phyloP scores from a whole-genome alignment of 2,329 filamentous ascomycete genomes.

The Ophiosphaerella narmari region DNA sequence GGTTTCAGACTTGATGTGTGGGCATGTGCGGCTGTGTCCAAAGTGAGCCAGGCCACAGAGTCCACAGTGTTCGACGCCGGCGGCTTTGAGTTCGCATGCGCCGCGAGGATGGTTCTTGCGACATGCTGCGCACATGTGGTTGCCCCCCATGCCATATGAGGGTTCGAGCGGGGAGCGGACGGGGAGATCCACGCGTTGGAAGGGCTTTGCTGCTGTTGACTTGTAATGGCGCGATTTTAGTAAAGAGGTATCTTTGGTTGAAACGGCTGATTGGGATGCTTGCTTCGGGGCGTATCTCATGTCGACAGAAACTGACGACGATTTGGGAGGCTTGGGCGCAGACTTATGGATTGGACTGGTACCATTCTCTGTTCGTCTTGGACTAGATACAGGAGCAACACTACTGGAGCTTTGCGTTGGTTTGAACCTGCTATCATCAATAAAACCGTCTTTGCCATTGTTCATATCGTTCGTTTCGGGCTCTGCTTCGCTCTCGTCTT shows the following conservation, averaged over 20 bases:
- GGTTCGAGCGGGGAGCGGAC: conserved; percentile 33
- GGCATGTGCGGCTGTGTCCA: conserved; percentile 61
- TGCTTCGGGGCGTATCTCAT: conserved; percentile 1
- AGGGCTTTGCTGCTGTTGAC: conserved; percentile 35
- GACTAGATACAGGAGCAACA: no score
- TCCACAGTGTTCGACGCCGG: conserved; percentile 65
- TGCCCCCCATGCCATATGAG: conserved; percentile 19
- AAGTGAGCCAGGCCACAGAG: conserved; percentile 68
- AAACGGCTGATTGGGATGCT: neutral
- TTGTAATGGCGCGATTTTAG: conserved; percentile 14
- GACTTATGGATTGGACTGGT: neutral
- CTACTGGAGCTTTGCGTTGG: no score
- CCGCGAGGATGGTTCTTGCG: conserved; percentile 58
- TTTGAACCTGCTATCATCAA: neutral
- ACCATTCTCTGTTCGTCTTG: no score
- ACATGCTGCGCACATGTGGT: conserved; percentile 58
- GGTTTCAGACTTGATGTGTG: conserved; percentile 65
- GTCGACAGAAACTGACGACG: conserved; percentile 5
- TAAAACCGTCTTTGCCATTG: conserved; percentile 7
- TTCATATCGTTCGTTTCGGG: conserved; percentile 6
- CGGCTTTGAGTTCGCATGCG: conserved; percentile 64
- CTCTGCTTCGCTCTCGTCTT: conserved; percentile 31
- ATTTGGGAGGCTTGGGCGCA: conserved; percentile 11
- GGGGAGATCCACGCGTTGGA: conserved; percentile 35
- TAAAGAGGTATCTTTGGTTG: neutral